Conservation (phyloP, 2,329 filamentous ascomycete species). For the Colletotrichum tanaceti region DNA sequence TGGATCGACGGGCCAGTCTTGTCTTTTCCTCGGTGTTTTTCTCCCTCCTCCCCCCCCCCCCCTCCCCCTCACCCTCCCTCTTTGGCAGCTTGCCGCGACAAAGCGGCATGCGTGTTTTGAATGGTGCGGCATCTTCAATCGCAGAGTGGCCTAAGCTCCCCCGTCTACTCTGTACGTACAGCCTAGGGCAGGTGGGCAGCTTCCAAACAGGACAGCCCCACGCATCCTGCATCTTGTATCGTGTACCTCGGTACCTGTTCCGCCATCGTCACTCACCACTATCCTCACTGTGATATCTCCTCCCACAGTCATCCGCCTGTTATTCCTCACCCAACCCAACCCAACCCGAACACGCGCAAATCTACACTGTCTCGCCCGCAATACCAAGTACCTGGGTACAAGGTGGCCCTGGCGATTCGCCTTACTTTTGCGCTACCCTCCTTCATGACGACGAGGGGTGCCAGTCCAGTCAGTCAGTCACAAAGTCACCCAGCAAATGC, state of each 20-base stretch:
- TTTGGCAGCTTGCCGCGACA: slow-evolving; percentile 32
- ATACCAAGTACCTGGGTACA: slow-evolving; percentile 25
- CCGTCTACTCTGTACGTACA: too few relatives aligned
- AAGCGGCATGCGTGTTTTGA: slow-evolving; percentile 34
- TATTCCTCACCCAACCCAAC: not conserved
- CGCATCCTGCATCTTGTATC: not conserved
- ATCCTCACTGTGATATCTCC: not conserved
- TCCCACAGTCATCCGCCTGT: not conserved
- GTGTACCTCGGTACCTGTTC: slow-evolving; percentile 16
- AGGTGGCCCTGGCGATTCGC: not conserved
- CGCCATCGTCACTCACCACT: slow-evolving; percentile 9
- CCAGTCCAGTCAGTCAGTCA: slow-evolving; percentile 20
- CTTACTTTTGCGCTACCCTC: slow-evolving; percentile 35
- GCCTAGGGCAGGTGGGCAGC: slow-evolving; percentile 25
- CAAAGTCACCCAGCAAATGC: not conserved
- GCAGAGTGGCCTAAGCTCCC: slow-evolving; percentile 36
- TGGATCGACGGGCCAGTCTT: not conserved
- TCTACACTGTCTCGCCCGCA: slow-evolving; percentile 10
- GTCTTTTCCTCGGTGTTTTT: not conserved
- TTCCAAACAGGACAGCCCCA: not conserved
- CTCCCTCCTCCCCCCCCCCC: not conserved
- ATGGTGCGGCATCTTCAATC: slow-evolving; percentile 24
- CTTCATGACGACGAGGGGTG: slow-evolving; percentile 35
- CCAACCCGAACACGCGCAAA: not conserved
- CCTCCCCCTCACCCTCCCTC: not conserved